Base-by-base conservation (phyloP, 208 protist species). In the Trypanosoma cruzi region DNA sequence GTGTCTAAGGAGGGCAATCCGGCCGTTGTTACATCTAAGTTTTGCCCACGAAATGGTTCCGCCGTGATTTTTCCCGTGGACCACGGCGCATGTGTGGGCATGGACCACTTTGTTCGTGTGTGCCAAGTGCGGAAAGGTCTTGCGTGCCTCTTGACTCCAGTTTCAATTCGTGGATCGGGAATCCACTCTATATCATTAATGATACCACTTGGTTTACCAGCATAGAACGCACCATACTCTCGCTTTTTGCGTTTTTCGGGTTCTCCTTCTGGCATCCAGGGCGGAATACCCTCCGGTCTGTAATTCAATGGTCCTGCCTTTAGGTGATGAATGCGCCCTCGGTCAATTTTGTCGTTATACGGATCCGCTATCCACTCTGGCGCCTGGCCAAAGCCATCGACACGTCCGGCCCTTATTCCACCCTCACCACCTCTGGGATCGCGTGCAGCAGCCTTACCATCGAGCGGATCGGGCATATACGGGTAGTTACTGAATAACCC, bases 101-200 rank as follows among this genome's bases (percentile, higher is more conserved):
- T 95, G 32, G 85, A 92, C 81, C 82, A 92, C 76, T 97, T 97
- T 54, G 88, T 92, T 48, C 81, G 71, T 14, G 92, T 97, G 76
- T 97, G 87, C 88, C 89, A 97, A 37, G 89, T 97, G 31, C 86
- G 81, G 80, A 97, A 94, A 14, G 89, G 92, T 31, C 84, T 74
- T 22, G 71, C 57, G 4, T 81, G 56, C 61, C 77, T 80, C 69
- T 85, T 85, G 48, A 97, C 79, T 28, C 64, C 46, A 13, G 64
- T 79, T 64, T 90, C 82, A 65, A 86, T 68, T 52, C 91, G 89
- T 58, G 92, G 92, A 69, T 97, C 89, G 2, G 92, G 92, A 46
- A 95, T 90, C 86, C 87, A 93, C 77, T 93, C 86, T 57, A 79
- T 66, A 56, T 91, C 84, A 29, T 82, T 85, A 49, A 84, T 88